Conservation (phyloP, 306 rosid genomes). For the Castanea mollissima region DNA sequence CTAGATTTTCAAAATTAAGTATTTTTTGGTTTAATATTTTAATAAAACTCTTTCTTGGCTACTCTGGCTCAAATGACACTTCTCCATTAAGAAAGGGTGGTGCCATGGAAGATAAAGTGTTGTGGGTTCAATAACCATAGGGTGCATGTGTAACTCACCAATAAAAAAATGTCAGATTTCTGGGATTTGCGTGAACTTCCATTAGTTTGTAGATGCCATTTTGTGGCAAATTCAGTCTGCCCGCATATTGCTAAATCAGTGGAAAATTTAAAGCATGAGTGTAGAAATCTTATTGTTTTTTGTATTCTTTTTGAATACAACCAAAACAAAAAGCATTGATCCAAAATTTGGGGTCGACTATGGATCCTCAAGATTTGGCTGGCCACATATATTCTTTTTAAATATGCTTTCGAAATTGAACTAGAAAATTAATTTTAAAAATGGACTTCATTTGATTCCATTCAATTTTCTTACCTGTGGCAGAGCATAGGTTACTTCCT, state of each 20-base stretch:
- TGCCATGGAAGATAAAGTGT: too few relatives aligned
- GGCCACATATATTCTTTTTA: not conserved
- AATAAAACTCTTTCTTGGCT: too few relatives aligned
- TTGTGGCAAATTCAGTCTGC: not conserved
- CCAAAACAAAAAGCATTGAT: too few relatives aligned
- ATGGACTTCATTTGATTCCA: conserved; percentile 26
- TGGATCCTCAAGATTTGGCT: too few relatives aligned
- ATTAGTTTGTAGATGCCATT: not conserved
- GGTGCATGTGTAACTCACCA: too few relatives aligned
- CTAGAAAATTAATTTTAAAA: not conserved
- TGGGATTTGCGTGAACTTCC: not conserved
- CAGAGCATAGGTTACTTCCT: conserved; percentile 78
- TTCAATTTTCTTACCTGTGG: conserved; percentile 27
- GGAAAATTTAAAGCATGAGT: not conserved
- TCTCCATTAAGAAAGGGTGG: too few relatives aligned
- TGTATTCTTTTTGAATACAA: too few relatives aligned
- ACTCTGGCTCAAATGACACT: too few relatives aligned
- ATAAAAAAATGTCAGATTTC: too few relatives aligned
- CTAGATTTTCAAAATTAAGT: not conserved
- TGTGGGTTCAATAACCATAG: too few relatives aligned
- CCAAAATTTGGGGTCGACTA: too few relatives aligned
- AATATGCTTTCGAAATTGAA: not conserved
- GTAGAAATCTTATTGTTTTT: not conserved
- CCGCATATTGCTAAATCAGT: not conserved
- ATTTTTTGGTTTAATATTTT: not conserved